phyloP scores from a whole-genome alignment of 2,329 filamentous ascomycete genomes.

The Verticillium tricorpus region DNA sequence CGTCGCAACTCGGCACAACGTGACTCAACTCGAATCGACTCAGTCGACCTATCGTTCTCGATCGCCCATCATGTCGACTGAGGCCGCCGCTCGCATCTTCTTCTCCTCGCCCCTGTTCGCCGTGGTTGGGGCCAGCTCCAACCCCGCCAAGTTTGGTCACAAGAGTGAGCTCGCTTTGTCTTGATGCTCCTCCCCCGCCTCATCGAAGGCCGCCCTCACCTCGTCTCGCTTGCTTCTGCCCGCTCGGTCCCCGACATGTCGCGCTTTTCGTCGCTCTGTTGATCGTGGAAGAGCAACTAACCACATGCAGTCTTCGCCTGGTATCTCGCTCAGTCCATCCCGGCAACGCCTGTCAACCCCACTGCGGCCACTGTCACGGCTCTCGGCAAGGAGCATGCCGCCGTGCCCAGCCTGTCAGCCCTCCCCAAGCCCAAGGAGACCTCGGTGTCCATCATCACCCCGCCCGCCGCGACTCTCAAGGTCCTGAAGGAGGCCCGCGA shows the following conservation, averaged over 20 bases:
- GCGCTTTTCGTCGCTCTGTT: not conserved
- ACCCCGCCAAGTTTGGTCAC: slow-evolving; percentile 81
- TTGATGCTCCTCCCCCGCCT: not conserved
- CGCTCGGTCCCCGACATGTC: no score
- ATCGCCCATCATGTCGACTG: slow-evolving; percentile 52
- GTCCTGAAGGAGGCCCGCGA: slow-evolving; percentile 74
- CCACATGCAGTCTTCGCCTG: slow-evolving; percentile 70
- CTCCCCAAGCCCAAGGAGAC: slow-evolving; percentile 66
- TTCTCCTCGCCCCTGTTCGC: slow-evolving; percentile 78
- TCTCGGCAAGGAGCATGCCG: slow-evolving; percentile 48
- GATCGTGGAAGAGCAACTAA: slow-evolving; percentile 4
- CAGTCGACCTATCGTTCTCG: not conserved
- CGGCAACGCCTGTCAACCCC: slow-evolving; percentile 82
- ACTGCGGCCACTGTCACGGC: slow-evolving; percentile 55
- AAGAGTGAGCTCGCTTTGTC: slow-evolving; percentile 54
- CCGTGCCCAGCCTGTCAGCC: slow-evolving; percentile 60
- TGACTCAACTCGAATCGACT: not conserved
- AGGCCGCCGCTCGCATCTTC: slow-evolving; percentile 70
- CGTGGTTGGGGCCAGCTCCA: slow-evolving; percentile 84
- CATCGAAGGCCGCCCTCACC: not conserved
- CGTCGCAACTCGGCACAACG: no score
- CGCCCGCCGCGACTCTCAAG: slow-evolving; percentile 69
- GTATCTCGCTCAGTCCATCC: slow-evolving; percentile 75
- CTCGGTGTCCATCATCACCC: slow-evolving; percentile 81
- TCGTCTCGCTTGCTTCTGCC: not conserved